These are phyloP conservation scores for Umbelopsis isabellina DNA, from an alignment of 192 early-diverging fungal species.

Conservation along the genomic window DNA sequence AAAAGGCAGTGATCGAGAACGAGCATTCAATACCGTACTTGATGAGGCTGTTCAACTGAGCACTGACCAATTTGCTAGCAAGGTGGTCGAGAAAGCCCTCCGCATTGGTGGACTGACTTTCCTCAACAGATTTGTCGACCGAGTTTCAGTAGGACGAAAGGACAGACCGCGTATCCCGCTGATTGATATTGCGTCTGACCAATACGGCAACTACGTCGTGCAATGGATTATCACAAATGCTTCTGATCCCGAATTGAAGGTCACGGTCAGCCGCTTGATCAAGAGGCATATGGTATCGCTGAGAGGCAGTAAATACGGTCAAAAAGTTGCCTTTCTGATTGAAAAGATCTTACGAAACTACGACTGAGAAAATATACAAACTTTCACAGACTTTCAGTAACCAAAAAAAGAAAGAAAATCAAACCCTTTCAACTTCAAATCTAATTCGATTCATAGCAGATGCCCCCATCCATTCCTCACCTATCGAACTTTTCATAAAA, in stretches of 20 bases:
- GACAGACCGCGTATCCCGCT: constrained; percentile 49
- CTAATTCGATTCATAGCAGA: too few species aligned
- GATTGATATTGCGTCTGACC: constrained; percentile 77
- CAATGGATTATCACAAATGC: constrained; percentile 66
- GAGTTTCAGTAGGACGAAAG: constrained; percentile 26
- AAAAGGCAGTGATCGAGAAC: constrained; percentile 55
- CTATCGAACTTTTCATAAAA: too few species aligned
- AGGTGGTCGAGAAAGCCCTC: constrained; percentile 76
- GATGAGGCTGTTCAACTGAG: constrained; percentile 57
- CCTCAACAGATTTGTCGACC: constrained; percentile 29
- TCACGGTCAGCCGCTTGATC: constrained; percentile 60
- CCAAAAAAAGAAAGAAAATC: too few species aligned
- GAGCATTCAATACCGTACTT: constrained; percentile 48
- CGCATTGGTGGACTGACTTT: constrained; percentile 38
- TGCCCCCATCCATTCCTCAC: too few species aligned
- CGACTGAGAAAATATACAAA: constrained; percentile 5
- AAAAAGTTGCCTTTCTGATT: constrained; percentile 50
- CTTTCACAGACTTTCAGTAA: neutral
- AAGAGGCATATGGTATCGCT: constrained; percentile 69
- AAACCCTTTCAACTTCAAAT: too few species aligned
- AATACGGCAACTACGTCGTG: constrained; percentile 81
- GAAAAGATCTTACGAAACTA: constrained; percentile 28
- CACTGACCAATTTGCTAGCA: constrained; percentile 76
- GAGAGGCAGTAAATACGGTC: constrained; percentile 74
- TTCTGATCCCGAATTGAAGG: constrained; percentile 58